Conservation (phyloP, 306 rosid genomes). For the Medicago lupulina region DNA sequence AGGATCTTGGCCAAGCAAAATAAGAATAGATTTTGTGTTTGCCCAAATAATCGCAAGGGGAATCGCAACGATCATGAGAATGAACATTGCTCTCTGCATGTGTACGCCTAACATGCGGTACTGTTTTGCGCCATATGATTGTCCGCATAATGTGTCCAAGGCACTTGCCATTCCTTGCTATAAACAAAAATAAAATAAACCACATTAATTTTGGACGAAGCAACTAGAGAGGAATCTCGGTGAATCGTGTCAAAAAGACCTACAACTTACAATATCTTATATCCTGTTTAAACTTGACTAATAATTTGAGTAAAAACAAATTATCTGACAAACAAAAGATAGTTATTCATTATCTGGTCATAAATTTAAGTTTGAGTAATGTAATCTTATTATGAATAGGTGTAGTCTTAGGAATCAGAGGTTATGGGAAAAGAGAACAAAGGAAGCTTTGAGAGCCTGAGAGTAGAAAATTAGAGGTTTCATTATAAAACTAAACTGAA, state of each 20-base stretch:
- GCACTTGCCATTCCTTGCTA: conserved; percentile 83
- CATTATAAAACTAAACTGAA: background rate
- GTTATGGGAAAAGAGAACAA: background rate
- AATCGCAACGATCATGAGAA: conserved; percentile 57
- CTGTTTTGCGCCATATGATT: conserved; percentile 78
- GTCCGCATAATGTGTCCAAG: conserved; percentile 76
- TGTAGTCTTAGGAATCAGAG: background rate
- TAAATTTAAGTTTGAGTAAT: background rate
- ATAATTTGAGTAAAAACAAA: background rate
- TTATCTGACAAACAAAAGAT: background rate
- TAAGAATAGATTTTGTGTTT: conserved; percentile 57
- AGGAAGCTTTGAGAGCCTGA: too few relatives aligned
- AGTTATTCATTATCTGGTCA: background rate
- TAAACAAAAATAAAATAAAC: background rate
- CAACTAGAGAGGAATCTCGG: background rate
- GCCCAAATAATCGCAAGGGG: conserved; percentile 64
- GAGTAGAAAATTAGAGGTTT: background rate
- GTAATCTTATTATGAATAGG: background rate
- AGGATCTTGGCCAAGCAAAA: conserved; percentile 67
- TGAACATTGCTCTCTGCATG: conserved; percentile 72
- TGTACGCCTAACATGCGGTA: conserved; percentile 69
- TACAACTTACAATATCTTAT: background rate
- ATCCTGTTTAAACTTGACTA: too few relatives aligned
- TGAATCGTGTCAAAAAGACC: background rate
- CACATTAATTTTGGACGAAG: background rate